These are phyloP conservation scores for Passalora sequoiae DNA, from an alignment of 2,329 filamentous ascomycete species.

Conservation along the genomic window DNA sequence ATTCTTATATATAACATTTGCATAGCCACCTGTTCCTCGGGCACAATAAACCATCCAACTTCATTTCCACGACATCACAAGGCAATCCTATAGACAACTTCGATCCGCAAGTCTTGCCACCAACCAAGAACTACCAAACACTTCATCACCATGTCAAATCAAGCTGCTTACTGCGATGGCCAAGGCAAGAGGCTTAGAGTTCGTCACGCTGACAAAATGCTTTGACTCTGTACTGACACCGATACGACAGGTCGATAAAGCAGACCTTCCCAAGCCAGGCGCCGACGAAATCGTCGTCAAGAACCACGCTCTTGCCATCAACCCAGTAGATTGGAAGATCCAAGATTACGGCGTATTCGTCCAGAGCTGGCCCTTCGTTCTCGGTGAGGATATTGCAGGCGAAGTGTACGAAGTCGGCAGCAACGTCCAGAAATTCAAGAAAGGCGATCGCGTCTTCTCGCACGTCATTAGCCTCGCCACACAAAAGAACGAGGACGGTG, in stretches of 20 bases:
- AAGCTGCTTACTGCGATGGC: constrained; percentile 31
- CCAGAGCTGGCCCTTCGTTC: constrained; percentile 33
- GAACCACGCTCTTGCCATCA: constrained; percentile 36
- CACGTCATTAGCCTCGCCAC: constrained; percentile 24
- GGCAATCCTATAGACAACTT: too few species aligned
- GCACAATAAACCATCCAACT: too few species aligned
- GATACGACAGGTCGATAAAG: constrained; percentile 23
- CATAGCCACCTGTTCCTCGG: too few species aligned
- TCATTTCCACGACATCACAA: too few species aligned
- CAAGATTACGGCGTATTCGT: constrained; percentile 33
- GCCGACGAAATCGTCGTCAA: constrained; percentile 34
- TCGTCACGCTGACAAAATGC: neutral
- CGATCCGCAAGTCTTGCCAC: too few species aligned
- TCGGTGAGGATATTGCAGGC: constrained; percentile 38
- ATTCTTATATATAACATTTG: too few species aligned
- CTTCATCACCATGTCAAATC: constrained; percentile 17
- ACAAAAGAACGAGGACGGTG: constrained; percentile 24
- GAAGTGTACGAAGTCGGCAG: constrained; percentile 34
- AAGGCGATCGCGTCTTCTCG: constrained; percentile 35
- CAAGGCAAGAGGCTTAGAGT: constrained; percentile 19
- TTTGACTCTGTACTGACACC: neutral
- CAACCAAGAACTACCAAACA: neutral
- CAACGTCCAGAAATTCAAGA: constrained; percentile 32
- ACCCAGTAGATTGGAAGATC: constrained; percentile 39
- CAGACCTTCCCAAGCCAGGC: constrained; percentile 31